Evolutionary conservation across 139 green algal species (phyloP), one percentile per base, ranked within the genome.

Genomic region (Chlamydomonas eustigma): DNA sequence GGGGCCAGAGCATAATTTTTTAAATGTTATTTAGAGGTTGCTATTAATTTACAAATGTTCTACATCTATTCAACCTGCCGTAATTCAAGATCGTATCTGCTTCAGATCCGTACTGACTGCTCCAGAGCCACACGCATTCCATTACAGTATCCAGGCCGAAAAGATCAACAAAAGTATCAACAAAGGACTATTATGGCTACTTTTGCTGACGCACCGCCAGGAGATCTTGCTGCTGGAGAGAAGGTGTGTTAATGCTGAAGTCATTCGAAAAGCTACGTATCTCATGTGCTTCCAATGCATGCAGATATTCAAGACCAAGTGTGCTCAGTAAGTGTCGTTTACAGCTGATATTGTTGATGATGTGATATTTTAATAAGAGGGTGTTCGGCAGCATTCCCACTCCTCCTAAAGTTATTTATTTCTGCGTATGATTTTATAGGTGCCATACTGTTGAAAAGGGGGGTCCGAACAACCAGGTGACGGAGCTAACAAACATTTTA

Each of bases 281-380:
- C n/a, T n/a, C n/a, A n/a, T n/a, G n/a, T n/a, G n/a, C n/a, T n/a
- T n/a, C n/a, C n/a, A n/a, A n/a, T n/a, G 12, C 66, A 6, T 74
- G 66, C 32, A 98, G 85, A 97, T 98, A 65, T 97, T 97, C 84
- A 97, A 97, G 86, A 98, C 94, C 63, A 98, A 98, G 90, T 98
- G 87, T 44, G 76, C 73, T 33, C 34, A 66, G 68, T 71, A 68
- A 78, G 73, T 31, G 44, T 58, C 12, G 44, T 58, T 12, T 58
- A 18, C 44, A 12, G 44, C 18, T 58, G 44, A 58, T 58, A 18
- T 28, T 58, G 44, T 58, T 58, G 44, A 37, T 50, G 12, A 64
- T 22, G 31, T 33, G 30, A 18, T 63, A 35, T 6, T 67, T 3
- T 68, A 58, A 8, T 69, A 64, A n/a, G 32, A 4, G 72, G 50